phyloP scores from a whole-genome alignment of 495 filamentous ascomycete genomes.

The Immersiella caudata region DNA sequence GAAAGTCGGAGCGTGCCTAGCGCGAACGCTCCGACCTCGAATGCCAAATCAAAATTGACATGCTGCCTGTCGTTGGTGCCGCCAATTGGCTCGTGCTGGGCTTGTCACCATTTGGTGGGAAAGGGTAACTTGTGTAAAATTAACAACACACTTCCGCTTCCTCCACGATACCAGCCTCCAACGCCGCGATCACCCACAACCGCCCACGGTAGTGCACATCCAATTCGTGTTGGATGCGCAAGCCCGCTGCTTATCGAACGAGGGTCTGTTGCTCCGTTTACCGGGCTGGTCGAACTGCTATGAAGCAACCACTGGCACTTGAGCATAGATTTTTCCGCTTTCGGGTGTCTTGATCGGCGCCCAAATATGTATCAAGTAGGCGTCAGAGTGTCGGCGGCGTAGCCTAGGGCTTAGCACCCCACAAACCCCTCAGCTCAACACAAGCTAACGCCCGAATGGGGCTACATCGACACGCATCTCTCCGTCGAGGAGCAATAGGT shows the following conservation, averaged over 20 bases:
- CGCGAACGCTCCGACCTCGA: neutral
- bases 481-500: neutral
- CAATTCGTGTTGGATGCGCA: neutral
- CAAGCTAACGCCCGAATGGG: neutral
- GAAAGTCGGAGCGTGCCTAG: neutral
- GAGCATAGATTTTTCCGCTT: neutral
- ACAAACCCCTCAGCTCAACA: neutral
- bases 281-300: neutral
- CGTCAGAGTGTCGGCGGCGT: neutral
- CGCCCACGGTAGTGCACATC: neutral
- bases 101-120: constrained; percentile 18
- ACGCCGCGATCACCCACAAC: neutral
- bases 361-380: neutral
- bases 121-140: constrained; percentile 22
- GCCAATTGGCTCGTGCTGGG: neutral
- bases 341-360: constrained; percentile 4
- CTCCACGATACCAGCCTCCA: neutral
- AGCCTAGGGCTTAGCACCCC: neutral
- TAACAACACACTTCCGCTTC: neutral
- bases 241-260: neutral
- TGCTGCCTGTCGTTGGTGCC: constrained; percentile 5
- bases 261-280: neutral
- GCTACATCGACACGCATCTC: neutral
- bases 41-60: neutral
- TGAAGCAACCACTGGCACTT: neutral